Evolutionary conservation across 495 filamentous ascomycete genomes (phyloP).

Genomic region (Penicillium samsonianum): DNA sequence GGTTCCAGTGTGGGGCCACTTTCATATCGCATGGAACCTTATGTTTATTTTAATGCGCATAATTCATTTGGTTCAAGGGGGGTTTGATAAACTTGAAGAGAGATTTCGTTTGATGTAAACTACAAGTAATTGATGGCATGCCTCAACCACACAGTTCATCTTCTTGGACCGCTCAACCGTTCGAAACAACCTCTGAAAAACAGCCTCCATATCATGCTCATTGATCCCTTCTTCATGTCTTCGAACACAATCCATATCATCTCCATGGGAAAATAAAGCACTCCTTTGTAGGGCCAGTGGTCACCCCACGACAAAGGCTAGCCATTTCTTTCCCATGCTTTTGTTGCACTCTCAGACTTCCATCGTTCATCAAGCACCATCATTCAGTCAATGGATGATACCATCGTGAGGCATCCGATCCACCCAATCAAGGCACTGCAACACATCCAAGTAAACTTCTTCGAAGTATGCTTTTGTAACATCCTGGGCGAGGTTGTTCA

Average conservation of each 20-base stretch:
- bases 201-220: background rate
- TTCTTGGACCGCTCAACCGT: background rate
- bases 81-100: background rate
- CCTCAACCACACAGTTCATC: background rate
- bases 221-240: background rate
- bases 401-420: background rate
- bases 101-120: background rate
- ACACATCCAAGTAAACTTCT: background rate
- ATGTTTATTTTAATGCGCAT: constrained; percentile 7
- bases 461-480: background rate
- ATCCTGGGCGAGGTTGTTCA: background rate
- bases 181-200: background rate
- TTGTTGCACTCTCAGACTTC: background rate
- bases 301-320: background rate
- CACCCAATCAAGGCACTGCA: background rate
- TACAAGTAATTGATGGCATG: background rate
- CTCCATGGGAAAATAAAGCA: background rate
- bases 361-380: background rate
- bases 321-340: background rate
- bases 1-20: background rate
- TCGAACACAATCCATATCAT: background rate
- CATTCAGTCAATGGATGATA: no score
- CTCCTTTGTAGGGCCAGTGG: background rate
- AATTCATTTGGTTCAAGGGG: background rate
- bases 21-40: background rate